Conservation (phyloP, 164 flowering plant genomes). For the Piper longum region DNA sequence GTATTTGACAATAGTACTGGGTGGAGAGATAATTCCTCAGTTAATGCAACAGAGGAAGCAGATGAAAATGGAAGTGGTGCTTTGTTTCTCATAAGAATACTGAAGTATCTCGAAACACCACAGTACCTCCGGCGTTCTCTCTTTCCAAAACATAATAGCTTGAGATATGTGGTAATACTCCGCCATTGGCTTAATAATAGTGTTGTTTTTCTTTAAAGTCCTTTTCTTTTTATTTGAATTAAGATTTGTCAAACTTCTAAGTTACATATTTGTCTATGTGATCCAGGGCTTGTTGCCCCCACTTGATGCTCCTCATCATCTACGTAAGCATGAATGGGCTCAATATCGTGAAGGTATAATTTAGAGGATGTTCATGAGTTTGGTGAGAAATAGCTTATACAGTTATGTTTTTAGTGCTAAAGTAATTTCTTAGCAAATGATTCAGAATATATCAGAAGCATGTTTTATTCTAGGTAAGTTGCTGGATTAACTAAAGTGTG, state of each 20-base stretch:
- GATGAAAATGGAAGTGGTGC: constrained; percentile 61
- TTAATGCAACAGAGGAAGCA: constrained; percentile 12
- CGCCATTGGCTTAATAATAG: background rate
- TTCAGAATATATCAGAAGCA: background rate
- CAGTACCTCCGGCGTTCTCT: constrained; percentile 75
- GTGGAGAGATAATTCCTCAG: constrained; percentile 21
- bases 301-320: constrained; percentile 97
- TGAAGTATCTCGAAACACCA: constrained; percentile 93
- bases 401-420: background rate
- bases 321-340: constrained; percentile 97
- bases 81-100: constrained; percentile 59
- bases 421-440: background rate
- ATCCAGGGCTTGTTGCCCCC: constrained; percentile 97
- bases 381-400: background rate
- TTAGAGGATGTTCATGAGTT: background rate
- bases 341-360: constrained; percentile 74
- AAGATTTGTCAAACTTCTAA: background rate
- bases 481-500: background rate
- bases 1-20: constrained; percentile 61
- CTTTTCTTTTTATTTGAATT: background rate
- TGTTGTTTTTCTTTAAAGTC: background rate
- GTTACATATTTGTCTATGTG: constrained; percentile 7
- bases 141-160: constrained; percentile 61
- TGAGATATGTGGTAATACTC: constrained; percentile 66
- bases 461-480: background rate